Conservation (phyloP, 108 stramenopile species). For the Heterococcus sp. region DNA sequence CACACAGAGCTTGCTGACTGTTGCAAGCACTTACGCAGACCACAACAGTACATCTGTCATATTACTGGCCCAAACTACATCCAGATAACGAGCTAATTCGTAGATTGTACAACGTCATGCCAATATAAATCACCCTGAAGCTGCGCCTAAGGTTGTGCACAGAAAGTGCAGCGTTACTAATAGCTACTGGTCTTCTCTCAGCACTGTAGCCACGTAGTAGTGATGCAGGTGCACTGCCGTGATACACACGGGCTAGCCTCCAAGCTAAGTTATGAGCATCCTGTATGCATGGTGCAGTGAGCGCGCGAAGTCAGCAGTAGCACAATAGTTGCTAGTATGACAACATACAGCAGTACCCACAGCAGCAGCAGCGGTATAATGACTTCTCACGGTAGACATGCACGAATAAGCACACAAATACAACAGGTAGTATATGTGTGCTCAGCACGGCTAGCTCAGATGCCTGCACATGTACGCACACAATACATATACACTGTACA, state of each 20-base stretch:
- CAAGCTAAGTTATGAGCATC: slow-evolving; percentile 85
- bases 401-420: not conserved
- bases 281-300: slow-evolving; percentile 46
- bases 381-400: not conserved
- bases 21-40: too few species aligned
- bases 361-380: not conserved
- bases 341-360: too few species aligned
- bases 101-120: not conserved
- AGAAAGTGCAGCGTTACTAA: slow-evolving; percentile 76
- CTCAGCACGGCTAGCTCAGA: too few species aligned
- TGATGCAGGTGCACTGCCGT: slow-evolving; percentile 7
- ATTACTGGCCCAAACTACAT: too few species aligned
- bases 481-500: not conserved
- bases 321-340: too few species aligned
- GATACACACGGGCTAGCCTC: slow-evolving; percentile 63
- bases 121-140: slow-evolving; percentile 32
- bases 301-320: too few species aligned
- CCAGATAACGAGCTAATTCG: not conserved
- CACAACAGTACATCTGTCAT: too few species aligned
- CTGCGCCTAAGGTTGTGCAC: slow-evolving; percentile 79
- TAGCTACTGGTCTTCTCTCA: slow-evolving; percentile 75
- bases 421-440: too few species aligned
- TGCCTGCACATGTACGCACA: too few species aligned
- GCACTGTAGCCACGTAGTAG: slow-evolving; percentile 56
- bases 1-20: too few species aligned